Percentiles rank a stretch among this genome's conserved stretches.
Conservation (phyloP, 176 grass and related monocot genomes). For the Cenchrus americanus region DNA sequence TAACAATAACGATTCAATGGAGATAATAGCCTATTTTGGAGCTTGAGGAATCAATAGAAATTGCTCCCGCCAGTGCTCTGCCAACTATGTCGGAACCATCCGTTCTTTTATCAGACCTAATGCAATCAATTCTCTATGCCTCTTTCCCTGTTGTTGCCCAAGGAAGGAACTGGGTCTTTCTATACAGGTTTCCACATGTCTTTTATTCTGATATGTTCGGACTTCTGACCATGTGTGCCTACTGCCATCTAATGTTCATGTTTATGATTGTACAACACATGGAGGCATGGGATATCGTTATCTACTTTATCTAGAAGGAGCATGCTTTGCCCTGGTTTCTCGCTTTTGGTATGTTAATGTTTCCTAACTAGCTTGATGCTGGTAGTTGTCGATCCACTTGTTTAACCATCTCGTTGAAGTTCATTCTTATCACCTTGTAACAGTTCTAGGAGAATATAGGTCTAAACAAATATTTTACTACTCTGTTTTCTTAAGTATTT, state of each 20-base stretch:
- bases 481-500: too few species aligned
- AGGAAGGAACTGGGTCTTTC: constrained; percentile 93
- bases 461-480: too few species aligned
- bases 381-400: too few species aligned
- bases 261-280: constrained; percentile 66
- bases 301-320: constrained; percentile 98
- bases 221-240: not conserved
- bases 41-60: constrained; percentile 56
- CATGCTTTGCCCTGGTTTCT: constrained; percentile 89
- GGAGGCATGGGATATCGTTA: constrained; percentile 98
- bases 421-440: too few species aligned
- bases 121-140: constrained; percentile 68
- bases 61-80: constrained; percentile 41
- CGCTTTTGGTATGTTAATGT: constrained; percentile 66
- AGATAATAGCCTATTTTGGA: constrained; percentile 43
- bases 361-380: constrained; percentile 30
- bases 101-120: constrained; percentile 75
- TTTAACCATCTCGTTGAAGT: too few species aligned
- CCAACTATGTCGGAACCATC: constrained; percentile 90
- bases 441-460: too few species aligned
- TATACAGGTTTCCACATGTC: constrained; percentile 76
- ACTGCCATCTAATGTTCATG: constrained; percentile 39
- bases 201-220: constrained; percentile 24
- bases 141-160: constrained; percentile 84
- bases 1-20: constrained; percentile 42